Percentiles rank a stretch among this genome's conserved stretches.
Conservation (phyloP, 805 yeast species). For the Suhomyces prunicola region DNA sequence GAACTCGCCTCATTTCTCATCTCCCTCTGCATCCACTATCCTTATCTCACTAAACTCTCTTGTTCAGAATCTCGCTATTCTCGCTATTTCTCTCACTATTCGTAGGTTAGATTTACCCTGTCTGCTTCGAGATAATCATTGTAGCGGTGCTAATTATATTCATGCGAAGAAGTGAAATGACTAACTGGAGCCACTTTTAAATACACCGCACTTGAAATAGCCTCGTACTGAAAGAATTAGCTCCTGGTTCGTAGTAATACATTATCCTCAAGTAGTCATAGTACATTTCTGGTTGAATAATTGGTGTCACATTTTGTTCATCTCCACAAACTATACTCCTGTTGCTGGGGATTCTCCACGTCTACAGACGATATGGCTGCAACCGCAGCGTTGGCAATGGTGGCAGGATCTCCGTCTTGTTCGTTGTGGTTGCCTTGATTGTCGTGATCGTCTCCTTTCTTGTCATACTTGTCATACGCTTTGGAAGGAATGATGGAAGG, state of each 20-base stretch:
- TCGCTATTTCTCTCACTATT: not conserved
- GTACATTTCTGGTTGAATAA: too few species aligned
- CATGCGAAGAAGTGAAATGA: not conserved
- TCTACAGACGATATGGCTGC: conserved; percentile 32
- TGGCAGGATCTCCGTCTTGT: conserved; percentile 20
- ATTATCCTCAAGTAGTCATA: too few species aligned
- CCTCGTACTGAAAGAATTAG: too few species aligned
- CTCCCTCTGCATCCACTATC: too few species aligned
- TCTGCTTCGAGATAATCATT: too few species aligned
- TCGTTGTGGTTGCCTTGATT: not conserved
- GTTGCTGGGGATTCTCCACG: conserved; percentile 27
- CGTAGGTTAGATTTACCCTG: not conserved
- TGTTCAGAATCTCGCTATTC: too few species aligned
- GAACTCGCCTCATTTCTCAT: too few species aligned
- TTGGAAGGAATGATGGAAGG: not conserved
- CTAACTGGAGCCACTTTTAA: too few species aligned
- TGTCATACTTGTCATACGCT: not conserved
- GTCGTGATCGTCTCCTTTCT: not conserved
- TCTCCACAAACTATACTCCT: conserved; percentile 37
- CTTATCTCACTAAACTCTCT: too few species aligned
- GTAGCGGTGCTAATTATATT: too few species aligned
- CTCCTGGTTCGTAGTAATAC: too few species aligned
- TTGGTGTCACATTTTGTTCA: conserved; percentile 7
- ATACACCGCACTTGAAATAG: too few species aligned
- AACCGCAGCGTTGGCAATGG: conserved; percentile 38